Conservation (phyloP, 2,329 filamentous ascomycete genomes). For the Ophiostoma sp. region DNA sequence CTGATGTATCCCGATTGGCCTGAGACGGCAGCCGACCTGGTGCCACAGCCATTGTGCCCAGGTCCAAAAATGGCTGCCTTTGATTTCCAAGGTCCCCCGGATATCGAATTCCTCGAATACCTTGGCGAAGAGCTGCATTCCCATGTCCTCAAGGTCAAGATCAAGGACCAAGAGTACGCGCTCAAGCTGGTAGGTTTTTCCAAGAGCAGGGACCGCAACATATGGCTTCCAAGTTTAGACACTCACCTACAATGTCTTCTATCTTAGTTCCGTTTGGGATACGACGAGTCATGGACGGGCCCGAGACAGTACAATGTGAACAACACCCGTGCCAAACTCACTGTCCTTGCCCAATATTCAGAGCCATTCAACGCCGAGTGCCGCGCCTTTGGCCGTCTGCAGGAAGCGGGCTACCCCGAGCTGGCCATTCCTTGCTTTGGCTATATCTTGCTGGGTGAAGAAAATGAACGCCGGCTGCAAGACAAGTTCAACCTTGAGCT, state of each 20-base stretch:
- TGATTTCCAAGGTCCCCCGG: constrained; percentile 27
- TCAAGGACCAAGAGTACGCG: constrained; percentile 21
- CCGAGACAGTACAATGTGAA: not conserved
- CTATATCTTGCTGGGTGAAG: constrained; percentile 34
- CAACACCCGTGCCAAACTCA: constrained; percentile 20
- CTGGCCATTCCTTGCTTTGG: constrained; percentile 34
- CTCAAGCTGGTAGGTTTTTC: not conserved
- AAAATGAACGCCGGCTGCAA: constrained; percentile 10
- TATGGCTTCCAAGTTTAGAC: not conserved
- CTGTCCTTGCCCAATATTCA: constrained; percentile 19
- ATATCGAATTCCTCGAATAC: constrained; percentile 32
- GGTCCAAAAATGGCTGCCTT: constrained; percentile 10
- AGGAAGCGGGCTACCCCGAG: constrained; percentile 33
- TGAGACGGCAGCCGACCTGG: not conserved
- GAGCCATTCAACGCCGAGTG: constrained; percentile 36
- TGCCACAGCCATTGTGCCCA: not conserved
- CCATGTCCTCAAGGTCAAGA: constrained; percentile 30
- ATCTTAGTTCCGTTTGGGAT: not conserved
- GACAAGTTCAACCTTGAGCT: not conserved
- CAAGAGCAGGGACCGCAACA: not conserved
- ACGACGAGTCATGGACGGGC: constrained; percentile 28
- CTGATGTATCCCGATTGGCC: constrained; percentile 16
- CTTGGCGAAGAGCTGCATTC: constrained; percentile 29
- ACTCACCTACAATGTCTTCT: not conserved
- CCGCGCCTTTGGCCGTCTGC: constrained; percentile 35